Percentiles rank a stretch among this genome's conserved stretches.
phyloP scores from a whole-genome alignment of 208 protist species.

The Acanthamoeba sp. region DNA sequence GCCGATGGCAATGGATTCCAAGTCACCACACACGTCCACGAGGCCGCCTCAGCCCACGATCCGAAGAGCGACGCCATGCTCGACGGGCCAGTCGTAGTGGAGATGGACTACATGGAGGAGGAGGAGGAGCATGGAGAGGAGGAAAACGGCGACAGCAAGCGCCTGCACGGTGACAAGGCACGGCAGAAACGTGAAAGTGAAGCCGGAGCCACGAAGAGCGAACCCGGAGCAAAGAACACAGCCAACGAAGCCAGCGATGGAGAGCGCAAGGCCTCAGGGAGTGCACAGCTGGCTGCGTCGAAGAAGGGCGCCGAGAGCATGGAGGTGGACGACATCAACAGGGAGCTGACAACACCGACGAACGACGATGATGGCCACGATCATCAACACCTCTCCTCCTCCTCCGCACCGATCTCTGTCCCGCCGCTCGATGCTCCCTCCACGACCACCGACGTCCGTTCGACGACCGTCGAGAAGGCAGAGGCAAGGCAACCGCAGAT shows the following conservation, averaged over 20 bases:
- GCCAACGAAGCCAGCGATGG: background rate
- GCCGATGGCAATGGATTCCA: background rate
- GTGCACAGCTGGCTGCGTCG: background rate
- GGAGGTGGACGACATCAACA: conserved; percentile 26
- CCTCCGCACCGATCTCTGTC: background rate
- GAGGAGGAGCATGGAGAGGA: background rate
- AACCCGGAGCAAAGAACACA: background rate
- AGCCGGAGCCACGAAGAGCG: background rate
- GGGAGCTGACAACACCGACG: background rate
- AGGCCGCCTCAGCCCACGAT: background rate
- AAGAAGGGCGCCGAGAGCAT: background rate
- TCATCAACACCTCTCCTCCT: background rate
- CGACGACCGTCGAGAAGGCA: background rate
- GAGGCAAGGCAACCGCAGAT: background rate
- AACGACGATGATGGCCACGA: background rate
- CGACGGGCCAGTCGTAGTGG: background rate
- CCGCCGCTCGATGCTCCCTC: background rate
- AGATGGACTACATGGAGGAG: conserved; percentile 7
- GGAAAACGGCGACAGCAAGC: background rate
- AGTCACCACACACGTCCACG: background rate
- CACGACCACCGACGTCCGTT: background rate
- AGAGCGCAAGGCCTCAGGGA: background rate
- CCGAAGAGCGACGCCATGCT: background rate
- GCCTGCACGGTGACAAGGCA: background rate
- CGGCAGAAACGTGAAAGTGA: conserved; percentile 9